Base-by-base conservation (phyloP, 2,329 filamentous ascomycete genomes). In the Penicillium sp. region DNA sequence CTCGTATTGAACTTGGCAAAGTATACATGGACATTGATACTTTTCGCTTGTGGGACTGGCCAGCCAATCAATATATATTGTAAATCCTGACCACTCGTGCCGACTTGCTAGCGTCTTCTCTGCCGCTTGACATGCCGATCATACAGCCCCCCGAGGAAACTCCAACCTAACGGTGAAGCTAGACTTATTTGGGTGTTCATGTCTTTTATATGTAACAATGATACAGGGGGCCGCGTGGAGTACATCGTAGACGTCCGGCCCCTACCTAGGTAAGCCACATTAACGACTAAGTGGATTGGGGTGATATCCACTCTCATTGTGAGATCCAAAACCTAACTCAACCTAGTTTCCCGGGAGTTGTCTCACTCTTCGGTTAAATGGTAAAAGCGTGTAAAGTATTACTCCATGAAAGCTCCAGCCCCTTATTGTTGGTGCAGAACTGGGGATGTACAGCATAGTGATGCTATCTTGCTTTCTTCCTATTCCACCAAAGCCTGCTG, bases 111-210 rank as follows among this genome's bases (percentile, higher is more conserved):
- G 44, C 35, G 18, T 29, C 39, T 29, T 13, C 34, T 27, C 21
- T 40, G 18, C 50, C 50, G 44, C 46, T 52, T 42, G 38, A 52
- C 41, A 40, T 54, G 58, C 31, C 38, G 60, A 63, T 60, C 58
- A 38, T 37, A 57, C 39, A 46, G 40, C 44, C 38, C 38, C 50
- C 29, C 2, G 12, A 16, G 35, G 35, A 49, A 56, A 54, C 54
- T 56, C 56, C 35, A 56, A 55, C 59, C 54, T 57, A 50, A 54
- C 42, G 39, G 47, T 31, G 25, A 32, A 38, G n/a, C 15, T 45
- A 21, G 23, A 18, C 39, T 44, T 18, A 25, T 47, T 32, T 44
- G 13, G 40, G 15, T 50, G 13, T 34, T 31, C 2, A 6, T 23
- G 25, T 34, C 6, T 16, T 21, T n/a, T 13, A 3, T 21, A 31